Conservation (phyloP, 768 basidiomycete species). For the Lactifluus subvellereus region DNA sequence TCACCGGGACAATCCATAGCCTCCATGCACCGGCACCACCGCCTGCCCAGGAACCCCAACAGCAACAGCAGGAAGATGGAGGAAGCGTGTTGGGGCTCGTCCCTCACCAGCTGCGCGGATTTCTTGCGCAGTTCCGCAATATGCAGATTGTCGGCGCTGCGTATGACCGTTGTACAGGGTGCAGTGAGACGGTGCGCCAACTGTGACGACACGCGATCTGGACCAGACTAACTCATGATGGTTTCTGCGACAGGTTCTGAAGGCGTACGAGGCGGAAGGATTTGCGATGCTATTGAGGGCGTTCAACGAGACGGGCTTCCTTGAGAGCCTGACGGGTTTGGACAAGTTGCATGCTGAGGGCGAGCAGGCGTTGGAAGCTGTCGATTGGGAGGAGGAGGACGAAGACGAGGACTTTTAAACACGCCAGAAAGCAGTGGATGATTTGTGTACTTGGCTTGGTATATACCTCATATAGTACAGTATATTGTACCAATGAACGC, state of each 20-base stretch:
- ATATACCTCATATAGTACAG: background rate
- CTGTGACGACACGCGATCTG: background rate
- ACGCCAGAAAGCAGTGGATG: background rate
- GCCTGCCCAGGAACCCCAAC: constrained; percentile 32
- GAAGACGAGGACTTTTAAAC: constrained; percentile 30
- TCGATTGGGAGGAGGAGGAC: constrained; percentile 46
- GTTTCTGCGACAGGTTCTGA: constrained; percentile 49
- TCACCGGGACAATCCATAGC: constrained; percentile 29
- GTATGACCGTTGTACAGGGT: constrained; percentile 86
- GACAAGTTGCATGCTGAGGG: constrained; percentile 50
- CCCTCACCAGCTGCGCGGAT: constrained; percentile 92
- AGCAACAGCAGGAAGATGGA: constrained; percentile 14
- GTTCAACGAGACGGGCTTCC: constrained; percentile 81
- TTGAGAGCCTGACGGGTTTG: constrained; percentile 51
- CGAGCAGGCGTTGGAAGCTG: constrained; percentile 42
- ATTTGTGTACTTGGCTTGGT: background rate
- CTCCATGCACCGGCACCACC: constrained; percentile 68
- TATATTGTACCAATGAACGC: background rate
- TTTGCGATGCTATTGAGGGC: constrained; percentile 74
- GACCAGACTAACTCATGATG: background rate
- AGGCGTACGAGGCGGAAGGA: constrained; percentile 77
- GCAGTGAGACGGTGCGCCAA: constrained; percentile 63
- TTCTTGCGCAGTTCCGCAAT: constrained; percentile 79
- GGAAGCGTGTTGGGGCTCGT: constrained; percentile 74
- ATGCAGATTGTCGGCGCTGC: constrained; percentile 82